Base-by-base conservation (phyloP, 2,329 filamentous ascomycete species). In the Pyrenophora tritici-repentis region DNA sequence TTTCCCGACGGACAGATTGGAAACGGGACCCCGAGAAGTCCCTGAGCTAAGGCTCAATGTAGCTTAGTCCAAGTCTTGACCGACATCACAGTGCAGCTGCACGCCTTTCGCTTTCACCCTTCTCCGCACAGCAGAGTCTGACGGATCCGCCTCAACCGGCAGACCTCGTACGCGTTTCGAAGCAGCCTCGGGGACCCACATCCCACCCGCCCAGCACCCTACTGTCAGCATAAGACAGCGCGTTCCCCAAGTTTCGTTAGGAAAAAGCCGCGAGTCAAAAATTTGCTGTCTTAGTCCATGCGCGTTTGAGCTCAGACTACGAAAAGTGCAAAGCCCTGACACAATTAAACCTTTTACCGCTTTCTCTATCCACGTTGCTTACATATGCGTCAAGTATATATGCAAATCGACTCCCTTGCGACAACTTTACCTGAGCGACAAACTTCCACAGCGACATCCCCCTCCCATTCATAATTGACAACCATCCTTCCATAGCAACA, bases 1-100 rank as follows among this genome's bases (percentile, higher is more conserved):
- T 65, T 65, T 58, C 24, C 62, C 62, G 62, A 55, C 62, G 62
- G 62, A 39, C 20, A 63, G 48, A 39, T 24, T 34, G 38, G 47
- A 33, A 53, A 31, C 29, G 20, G 18, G 41, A 26, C 17, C 41
- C 47, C 53, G 55, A 55, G 44, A 59, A 39, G 29, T 26, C 24
- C 10, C 47, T 33, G 35, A 42, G 26, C 42, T 55, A 49, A 42
- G 10, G 13, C 48, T 29, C 10, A 13, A 47, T 35, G 9, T 32
- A 24, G 56, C 33, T 34, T 59, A 59, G 59, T 14, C 3, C 1
- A 3, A 3, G 24, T 50, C 47, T 56, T 24, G 51, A 52, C 33
- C 42, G 39, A 56, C 61, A 62, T 65, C 62, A 64, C 46, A 20
- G 36, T 59, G 55, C 59, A 50, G 47, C 40, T 16, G 42, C 40